Conservation (phyloP, 2,329 filamentous ascomycete species). For the Clonostachys chloroleuca region DNA sequence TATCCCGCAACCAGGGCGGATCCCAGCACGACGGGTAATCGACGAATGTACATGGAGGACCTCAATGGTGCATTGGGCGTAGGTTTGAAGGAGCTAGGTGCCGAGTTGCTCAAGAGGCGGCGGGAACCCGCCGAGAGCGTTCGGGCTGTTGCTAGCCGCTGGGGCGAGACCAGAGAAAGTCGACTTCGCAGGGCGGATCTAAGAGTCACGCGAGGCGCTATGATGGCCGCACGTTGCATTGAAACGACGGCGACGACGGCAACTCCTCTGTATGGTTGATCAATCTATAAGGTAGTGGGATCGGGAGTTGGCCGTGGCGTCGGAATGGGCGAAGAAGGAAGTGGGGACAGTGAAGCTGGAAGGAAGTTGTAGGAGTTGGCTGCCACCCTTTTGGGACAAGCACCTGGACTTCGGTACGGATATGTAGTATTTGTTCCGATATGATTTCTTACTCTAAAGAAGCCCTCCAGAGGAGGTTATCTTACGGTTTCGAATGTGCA, state of each 20-base stretch:
- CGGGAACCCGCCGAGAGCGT: background rate
- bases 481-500: too few relatives aligned
- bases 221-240: conserved; percentile 72
- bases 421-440: too few relatives aligned
- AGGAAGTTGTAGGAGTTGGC: background rate
- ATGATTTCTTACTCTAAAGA: too few relatives aligned
- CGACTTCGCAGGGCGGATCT: conserved; percentile 31
- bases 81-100: conserved; percentile 12
- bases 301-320: background rate
- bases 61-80: conserved; percentile 48
- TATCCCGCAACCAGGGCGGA: conserved; percentile 67
- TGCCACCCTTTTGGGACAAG: too few relatives aligned
- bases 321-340: background rate
- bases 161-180: too few relatives aligned
- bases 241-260: conserved; percentile 15
- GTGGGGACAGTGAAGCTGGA: background rate
- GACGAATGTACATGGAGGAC: conserved; percentile 73
- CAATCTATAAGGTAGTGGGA: too few relatives aligned
- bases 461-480: too few relatives aligned
- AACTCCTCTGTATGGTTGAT: background rate
- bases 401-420: too few relatives aligned
- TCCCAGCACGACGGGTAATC: conserved; percentile 61
- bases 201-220: conserved; percentile 64
- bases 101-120: conserved; percentile 17
- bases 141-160: too few relatives aligned